These are phyloP conservation scores for Cryptococcus sp. DNA, from an alignment of 1,284 basidiomycete genomes.

Conservation along the genomic window DNA sequence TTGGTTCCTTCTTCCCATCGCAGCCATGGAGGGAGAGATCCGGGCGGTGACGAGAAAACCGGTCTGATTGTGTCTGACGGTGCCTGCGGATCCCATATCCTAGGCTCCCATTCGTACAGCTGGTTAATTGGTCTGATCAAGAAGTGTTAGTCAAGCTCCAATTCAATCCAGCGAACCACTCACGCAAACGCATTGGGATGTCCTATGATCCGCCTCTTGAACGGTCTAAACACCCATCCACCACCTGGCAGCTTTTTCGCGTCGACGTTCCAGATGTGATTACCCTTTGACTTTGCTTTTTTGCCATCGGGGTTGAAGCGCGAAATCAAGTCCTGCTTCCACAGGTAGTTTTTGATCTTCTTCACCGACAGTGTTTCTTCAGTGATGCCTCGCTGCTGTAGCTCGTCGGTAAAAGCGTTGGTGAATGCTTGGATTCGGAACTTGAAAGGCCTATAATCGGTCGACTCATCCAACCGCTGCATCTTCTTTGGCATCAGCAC, in stretches of 20 bases:
- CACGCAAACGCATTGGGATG: conserved; percentile 73
- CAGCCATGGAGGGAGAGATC: conserved; percentile 79
- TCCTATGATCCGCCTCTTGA: conserved; percentile 81
- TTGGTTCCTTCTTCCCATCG: conserved; percentile 74
- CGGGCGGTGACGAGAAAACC: conserved; percentile 67
- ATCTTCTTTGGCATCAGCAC: conserved; percentile 99
- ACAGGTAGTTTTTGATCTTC: conserved; percentile 94
- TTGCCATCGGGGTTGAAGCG: conserved; percentile 99
- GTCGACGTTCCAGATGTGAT: conserved; percentile 99
- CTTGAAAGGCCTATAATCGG: conserved; percentile 98
- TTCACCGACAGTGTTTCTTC: conserved; percentile 59
- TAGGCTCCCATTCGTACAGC: conserved; percentile 89
- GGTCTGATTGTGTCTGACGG: conserved; percentile 77
- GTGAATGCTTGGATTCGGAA: conserved; percentile 99
- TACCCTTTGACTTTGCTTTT: conserved; percentile 99
- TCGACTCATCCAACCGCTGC: conserved; percentile 90
- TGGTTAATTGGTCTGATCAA: conserved; percentile 60
- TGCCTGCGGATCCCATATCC: conserved; percentile 96
- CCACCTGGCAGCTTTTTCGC: conserved; percentile 78
- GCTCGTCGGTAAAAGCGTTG: conserved; percentile 88
- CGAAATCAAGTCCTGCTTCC: conserved; percentile 87
- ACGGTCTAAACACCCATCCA: conserved; percentile 88
- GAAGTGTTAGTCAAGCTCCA: not conserved
- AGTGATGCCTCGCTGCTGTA: conserved; percentile 53
- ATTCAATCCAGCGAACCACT: conserved; percentile 19